A percentile compares a stretch with the other conserved stretches of the same genome.
These are phyloP conservation scores for Oryza punctata DNA, from an alignment of 176 grass and related monocot genomes.

Conservation along the genomic window DNA sequence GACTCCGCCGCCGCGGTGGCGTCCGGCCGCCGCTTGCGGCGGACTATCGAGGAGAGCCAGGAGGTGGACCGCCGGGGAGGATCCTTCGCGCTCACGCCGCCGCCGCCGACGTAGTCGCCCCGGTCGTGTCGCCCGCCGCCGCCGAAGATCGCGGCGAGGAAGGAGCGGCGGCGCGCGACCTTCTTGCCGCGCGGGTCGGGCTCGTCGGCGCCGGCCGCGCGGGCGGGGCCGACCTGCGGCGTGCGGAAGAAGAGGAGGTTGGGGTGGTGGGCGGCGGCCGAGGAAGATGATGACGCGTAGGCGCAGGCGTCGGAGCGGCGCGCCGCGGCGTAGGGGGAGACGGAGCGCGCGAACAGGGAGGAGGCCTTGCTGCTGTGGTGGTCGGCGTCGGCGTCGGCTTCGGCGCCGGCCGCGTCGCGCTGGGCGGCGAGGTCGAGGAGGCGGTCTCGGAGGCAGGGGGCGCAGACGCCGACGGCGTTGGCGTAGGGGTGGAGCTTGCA, in stretches of 20 bases:
- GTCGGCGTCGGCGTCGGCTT: background rate
- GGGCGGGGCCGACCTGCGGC: constrained; percentile 53
- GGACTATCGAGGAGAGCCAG: constrained; percentile 49
- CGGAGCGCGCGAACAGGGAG: constrained; percentile 45
- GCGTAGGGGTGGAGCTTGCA: constrained; percentile 79
- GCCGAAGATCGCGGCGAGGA: constrained; percentile 48
- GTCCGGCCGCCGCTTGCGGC: constrained; percentile 33
- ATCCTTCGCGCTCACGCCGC: background rate
- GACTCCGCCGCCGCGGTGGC: background rate
- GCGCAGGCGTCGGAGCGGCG: constrained; percentile 58
- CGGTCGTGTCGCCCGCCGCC: constrained; percentile 21
- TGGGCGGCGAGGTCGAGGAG: constrained; percentile 63
- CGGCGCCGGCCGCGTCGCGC: constrained; percentile 14
- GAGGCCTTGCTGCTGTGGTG: background rate
- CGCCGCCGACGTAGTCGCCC: background rate
- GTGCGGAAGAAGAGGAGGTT: constrained; percentile 66
- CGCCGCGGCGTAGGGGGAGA: constrained; percentile 46
- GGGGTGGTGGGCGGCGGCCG: constrained; percentile 15
- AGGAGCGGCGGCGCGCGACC: constrained; percentile 3
- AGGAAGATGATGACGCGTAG: background rate
- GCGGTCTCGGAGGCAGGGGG: constrained; percentile 70
- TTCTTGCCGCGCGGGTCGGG: background rate
- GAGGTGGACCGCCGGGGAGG: constrained; percentile 43
- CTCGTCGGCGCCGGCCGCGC: constrained; percentile 2
- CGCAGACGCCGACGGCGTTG: constrained; percentile 71